A percentile compares a stretch with the other conserved stretches of the same genome.
These are phyloP conservation scores for Meira nashicola DNA, from an alignment of 1,284 basidiomycete genomes.

Conservation along the genomic window DNA sequence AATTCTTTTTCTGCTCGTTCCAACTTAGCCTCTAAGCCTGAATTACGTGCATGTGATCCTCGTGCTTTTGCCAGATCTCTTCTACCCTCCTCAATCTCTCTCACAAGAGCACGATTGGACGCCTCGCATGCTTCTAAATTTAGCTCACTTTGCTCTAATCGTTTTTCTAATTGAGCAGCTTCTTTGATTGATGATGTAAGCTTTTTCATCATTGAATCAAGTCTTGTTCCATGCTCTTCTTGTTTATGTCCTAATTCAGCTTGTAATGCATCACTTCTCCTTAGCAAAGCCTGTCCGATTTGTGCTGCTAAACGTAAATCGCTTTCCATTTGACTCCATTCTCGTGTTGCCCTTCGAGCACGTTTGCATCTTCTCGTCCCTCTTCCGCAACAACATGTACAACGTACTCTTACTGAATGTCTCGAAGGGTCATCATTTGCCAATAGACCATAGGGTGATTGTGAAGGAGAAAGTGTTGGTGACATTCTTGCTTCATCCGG, in stretches of 20 bases:
- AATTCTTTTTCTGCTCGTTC: constrained; percentile 59
- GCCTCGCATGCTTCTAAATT: constrained; percentile 77
- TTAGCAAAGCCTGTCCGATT: constrained; percentile 82
- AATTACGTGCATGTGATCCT: constrained; percentile 65
- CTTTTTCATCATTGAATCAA: constrained; percentile 37
- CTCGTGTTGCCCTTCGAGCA: constrained; percentile 35
- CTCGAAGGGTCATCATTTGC: neutral
- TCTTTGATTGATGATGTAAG: constrained; percentile 37
- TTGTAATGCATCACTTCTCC: constrained; percentile 78
- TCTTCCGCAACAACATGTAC: constrained; percentile 43
- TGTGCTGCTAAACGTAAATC: constrained; percentile 60
- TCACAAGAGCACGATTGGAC: constrained; percentile 68
- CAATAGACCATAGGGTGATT: no score
- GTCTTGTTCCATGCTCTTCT: constrained; percentile 36
- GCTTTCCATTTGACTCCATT: constrained; percentile 47
- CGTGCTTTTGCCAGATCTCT: constrained; percentile 66
- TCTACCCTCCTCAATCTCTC: constrained; percentile 74
- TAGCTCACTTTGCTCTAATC: constrained; percentile 72
- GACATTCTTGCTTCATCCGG: neutral
- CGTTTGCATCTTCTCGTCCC: constrained; percentile 29
- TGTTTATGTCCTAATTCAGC: constrained; percentile 56
- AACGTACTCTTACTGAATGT: constrained; percentile 13
- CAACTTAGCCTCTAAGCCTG: constrained; percentile 52
- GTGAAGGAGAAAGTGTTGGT: neutral
- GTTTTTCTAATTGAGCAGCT: constrained; percentile 56